Percentiles rank a stretch among this genome's conserved stretches.
Conservation (phyloP, 2,329 filamentous ascomycete genomes). For the Ophiostoma novo-ulmi region DNA sequence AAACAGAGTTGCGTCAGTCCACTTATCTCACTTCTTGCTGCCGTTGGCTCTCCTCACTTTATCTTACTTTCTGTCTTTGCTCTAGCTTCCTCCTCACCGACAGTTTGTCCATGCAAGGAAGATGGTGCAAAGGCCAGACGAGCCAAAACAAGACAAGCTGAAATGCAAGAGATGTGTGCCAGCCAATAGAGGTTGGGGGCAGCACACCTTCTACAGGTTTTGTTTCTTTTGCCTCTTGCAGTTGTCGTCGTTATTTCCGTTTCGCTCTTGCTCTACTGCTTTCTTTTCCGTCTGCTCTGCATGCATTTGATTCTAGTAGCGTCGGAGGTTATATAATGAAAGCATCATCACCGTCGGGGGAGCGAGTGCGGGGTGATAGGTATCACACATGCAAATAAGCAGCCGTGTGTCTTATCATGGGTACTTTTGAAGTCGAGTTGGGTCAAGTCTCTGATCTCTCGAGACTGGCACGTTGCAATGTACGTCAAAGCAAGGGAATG, state of each 20-base stretch:
- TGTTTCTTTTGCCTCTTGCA: not conserved
- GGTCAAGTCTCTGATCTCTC: not conserved
- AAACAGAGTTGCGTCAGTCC: not conserved
- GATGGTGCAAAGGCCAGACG: not conserved
- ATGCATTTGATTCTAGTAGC: not conserved
- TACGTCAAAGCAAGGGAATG: not conserved
- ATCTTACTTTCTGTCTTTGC: not conserved
- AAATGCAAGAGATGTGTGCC: not conserved
- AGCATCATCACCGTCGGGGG: not conserved
- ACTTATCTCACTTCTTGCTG: not conserved
- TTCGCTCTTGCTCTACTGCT: not conserved
- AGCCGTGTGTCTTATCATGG: not conserved
- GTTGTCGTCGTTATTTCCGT: not conserved
- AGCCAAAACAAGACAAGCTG: slow-evolving; percentile 17
- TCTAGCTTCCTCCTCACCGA: slow-evolving; percentile 16
- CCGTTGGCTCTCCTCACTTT: not conserved
- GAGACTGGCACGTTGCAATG: not conserved
- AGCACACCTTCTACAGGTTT: slow-evolving; percentile 15
- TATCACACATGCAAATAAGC: too few species aligned
- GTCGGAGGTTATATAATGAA: not conserved
- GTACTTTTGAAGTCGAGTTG: not conserved
- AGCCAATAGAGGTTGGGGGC: slow-evolving; percentile 16
- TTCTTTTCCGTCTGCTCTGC: too few species aligned
- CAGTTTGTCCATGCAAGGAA: slow-evolving; percentile 11
- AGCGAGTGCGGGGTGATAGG: not conserved